phyloP scores from a whole-genome alignment of 768 basidiomycete species.

The Serendipita sp. region DNA sequence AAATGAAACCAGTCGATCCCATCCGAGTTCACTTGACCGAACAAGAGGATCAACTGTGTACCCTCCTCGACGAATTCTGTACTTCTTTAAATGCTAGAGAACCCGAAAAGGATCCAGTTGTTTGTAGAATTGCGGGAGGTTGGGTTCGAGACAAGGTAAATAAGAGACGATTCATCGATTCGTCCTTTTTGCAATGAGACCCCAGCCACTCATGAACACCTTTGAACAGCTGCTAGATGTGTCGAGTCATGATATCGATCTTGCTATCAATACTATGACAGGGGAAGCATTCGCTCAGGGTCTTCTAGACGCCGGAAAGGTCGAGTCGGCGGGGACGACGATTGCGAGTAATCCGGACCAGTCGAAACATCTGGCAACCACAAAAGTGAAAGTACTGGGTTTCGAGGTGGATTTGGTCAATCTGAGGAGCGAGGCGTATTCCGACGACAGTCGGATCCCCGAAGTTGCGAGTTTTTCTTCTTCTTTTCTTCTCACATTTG shows the following conservation, averaged over 20 bases:
- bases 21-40: constrained; percentile 42
- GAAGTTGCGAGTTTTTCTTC: constrained; percentile 52
- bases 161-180: background rate
- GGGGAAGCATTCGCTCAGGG: constrained; percentile 76
- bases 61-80: constrained; percentile 60
- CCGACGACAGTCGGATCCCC: constrained; percentile 76
- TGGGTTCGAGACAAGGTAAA: constrained; percentile 98
- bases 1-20: background rate
- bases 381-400: constrained; percentile 63
- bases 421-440: constrained; percentile 82
- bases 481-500: background rate
- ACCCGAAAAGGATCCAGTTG: constrained; percentile 32
- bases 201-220: constrained; percentile 2
- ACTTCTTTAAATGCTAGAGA: constrained; percentile 39
- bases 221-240: constrained; percentile 53
- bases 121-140: constrained; percentile 87
- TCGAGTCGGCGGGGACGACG: constrained; percentile 33
- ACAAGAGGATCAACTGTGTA: constrained; percentile 53
- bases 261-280: constrained; percentile 80
- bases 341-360: constrained; percentile 87
- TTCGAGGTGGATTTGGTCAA: constrained; percentile 90
- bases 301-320: constrained; percentile 39
- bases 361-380: constrained; percentile 95
- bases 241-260: constrained; percentile 82
- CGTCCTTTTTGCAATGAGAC: too few species aligned